Evolutionary conservation across 2,329 filamentous ascomycete species (phyloP).

Genomic region (Lecanicillium sp.): DNA sequence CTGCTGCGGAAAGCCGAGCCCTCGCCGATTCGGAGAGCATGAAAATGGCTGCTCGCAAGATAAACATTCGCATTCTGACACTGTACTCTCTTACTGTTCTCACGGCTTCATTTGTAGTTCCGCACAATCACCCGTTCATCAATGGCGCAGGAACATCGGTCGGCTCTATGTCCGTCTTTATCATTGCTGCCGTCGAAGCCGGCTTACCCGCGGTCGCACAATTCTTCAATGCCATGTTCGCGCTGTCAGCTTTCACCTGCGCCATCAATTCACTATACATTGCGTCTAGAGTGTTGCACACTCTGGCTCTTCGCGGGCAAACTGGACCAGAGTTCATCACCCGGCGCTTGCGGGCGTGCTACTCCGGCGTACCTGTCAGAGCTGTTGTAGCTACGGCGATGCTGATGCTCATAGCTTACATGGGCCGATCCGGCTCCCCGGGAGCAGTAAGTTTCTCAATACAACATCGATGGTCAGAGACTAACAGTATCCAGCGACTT

Average conservation of each 20-base stretch:
- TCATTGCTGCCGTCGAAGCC: conserved; percentile 32
- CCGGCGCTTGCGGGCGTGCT: conserved; percentile 28
- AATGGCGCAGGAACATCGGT: conserved; percentile 33
- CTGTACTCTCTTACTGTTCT: conserved; percentile 23
- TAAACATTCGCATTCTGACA: conserved; percentile 31
- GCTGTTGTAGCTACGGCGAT: conserved; percentile 33
- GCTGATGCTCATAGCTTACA: conserved; percentile 33
- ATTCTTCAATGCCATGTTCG: conserved; percentile 34
- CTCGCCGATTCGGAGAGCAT: conserved; percentile 32
- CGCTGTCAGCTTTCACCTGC: conserved; percentile 31
- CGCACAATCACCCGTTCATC: conserved; percentile 32
- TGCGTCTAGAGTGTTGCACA: conserved; percentile 31
- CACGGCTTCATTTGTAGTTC: conserved; percentile 29
- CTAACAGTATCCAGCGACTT: conserved; percentile 24
- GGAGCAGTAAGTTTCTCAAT: conserved; percentile 26
- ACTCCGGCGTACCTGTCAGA: conserved; percentile 32
- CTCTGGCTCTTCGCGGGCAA: conserved; percentile 31
- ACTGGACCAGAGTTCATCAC: conserved; percentile 36
- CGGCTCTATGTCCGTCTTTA: conserved; percentile 27
- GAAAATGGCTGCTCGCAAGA: conserved; percentile 36
- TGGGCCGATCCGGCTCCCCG: conserved; percentile 32
- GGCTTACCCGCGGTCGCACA: conserved; percentile 29
- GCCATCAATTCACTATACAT: conserved; percentile 35
- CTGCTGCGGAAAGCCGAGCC: conserved; percentile 30
- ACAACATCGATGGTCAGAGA: conserved; percentile 8